Evolutionary conservation across 1,139 yeast genomes (phyloP).

Genomic region (Geotrichum europaeum): DNA sequence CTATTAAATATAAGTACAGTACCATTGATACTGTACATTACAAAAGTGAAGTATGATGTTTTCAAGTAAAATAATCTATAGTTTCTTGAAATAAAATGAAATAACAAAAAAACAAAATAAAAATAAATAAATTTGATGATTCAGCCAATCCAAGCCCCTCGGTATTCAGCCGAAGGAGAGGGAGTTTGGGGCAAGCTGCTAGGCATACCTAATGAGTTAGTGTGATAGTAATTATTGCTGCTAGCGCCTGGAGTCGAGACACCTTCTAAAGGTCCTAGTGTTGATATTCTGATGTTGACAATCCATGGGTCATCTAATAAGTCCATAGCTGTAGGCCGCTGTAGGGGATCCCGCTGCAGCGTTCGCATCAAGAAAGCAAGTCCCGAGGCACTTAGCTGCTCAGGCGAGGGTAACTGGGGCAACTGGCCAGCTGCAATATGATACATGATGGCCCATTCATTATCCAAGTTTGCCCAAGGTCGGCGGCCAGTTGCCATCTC

Average conservation of each 20-base stretch:
- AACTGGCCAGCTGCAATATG: constrained; percentile 94
- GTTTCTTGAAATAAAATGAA: not conserved
- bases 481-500: constrained; percentile 74
- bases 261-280: constrained; percentile 11
- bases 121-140: not conserved
- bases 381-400: constrained; percentile 73
- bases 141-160: not conserved
- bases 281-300: constrained; percentile 17
- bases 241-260: not conserved
- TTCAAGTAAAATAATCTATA: not conserved
- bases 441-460: constrained; percentile 98
- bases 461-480: constrained; percentile 73
- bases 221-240: not conserved
- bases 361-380: constrained; percentile 65
- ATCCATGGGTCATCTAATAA: constrained; percentile 85
- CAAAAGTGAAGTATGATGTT: too few relatives aligned
- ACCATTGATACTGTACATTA: not conserved
- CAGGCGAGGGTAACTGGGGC: constrained; percentile 76
- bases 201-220: not conserved
- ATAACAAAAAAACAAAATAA: not conserved
- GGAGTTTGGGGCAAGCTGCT: not conserved
- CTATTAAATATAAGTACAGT: not conserved
- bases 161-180: not conserved
- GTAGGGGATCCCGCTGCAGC: constrained; percentile 73
- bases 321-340: constrained; percentile 79